Base-by-base conservation (phyloP, 495 filamentous ascomycete species). In the Tuber melanosporum region DNA sequence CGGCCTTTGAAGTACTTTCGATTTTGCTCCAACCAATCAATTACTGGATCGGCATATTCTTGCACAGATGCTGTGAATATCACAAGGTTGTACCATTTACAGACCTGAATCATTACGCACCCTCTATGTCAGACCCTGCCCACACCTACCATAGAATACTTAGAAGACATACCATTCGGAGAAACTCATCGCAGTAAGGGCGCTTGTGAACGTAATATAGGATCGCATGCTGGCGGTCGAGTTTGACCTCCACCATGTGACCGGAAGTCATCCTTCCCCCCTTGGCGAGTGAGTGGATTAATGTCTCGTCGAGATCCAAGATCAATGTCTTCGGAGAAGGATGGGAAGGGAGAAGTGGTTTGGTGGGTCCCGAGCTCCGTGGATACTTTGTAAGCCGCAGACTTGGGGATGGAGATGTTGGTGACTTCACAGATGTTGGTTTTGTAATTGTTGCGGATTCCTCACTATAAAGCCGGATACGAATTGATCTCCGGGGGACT, bases 181-280 rank as follows among this genome's bases (percentile, higher is more conserved):
- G 85, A 83, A 99, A 99, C 76, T 98, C 95, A 84, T 99, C 95
- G 85, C 96, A 98, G 83, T 97, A 90, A 45, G 95, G 95, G 75
- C 95, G 90, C 85, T 98, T 98, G 86, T 98, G 96, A 72, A 99
- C 95, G 86, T 98, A 98, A 86, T 99, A 99, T 76, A 99, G 86
- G 82, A 99, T 98, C 8, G 95, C 95, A 84, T 98, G 94, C 82
- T 97, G 95, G 71, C 92, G 92, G 17, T 92, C 94, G 62, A 98
- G 88, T 82, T 95, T 95, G 79, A 99, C 95, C 86, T 99, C 95
- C 46, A 99, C 95, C 95, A 98, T 98, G 85, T 99, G 96, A 39
- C 95, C 95, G 42, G 92, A 94, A 80, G 91, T 93, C 94, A 97
- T 98, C 62, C 94, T 90, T 49, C 95, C 94, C 43, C 95, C 95